Percentiles rank a stretch among this genome's conserved stretches.
These are phyloP conservation scores for Mycena pura DNA, from an alignment of 768 basidiomycete genomes.

Conservation along the genomic window DNA sequence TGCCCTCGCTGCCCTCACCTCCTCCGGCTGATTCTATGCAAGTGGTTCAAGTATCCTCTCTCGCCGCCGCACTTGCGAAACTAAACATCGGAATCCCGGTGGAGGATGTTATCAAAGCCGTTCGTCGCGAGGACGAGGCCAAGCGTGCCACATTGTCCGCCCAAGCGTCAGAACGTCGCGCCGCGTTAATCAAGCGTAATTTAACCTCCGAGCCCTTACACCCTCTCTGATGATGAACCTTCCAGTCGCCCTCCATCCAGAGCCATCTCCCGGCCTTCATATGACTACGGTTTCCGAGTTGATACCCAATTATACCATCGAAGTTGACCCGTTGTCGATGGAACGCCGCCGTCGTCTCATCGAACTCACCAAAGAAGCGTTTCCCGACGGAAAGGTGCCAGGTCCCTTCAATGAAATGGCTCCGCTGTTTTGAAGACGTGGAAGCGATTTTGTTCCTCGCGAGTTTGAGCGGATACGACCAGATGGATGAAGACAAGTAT, in stretches of 20 bases:
- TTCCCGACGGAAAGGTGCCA: conserved; percentile 24
- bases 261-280: conserved; percentile 18
- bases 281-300: conserved; percentile 19
- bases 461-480: conserved; percentile 93
- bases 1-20: no score
- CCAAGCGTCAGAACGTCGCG: conserved; percentile 2
- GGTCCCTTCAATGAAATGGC: conserved; percentile 72
- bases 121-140: conserved; percentile 16
- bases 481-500: conserved; percentile 97
- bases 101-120: conserved; percentile 23
- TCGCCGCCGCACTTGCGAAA: conserved; percentile 22
- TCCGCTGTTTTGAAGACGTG: conserved; percentile 94
- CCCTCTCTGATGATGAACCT: conserved; percentile 22
- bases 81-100: conserved; percentile 21
- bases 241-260: conserved; percentile 26
- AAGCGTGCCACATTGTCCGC: conserved; percentile 18
- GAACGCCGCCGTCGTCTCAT: conserved; percentile 27
- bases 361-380: conserved; percentile 23
- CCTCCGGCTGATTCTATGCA: conserved; percentile 11
- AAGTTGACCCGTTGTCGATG: conserved; percentile 23
- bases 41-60: conserved; percentile 18
- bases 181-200: conserved; percentile 18
- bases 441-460: conserved; percentile 94
- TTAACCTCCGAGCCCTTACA: conserved; percentile 19
- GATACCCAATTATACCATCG: conserved; percentile 18